Conservation (phyloP, 2,329 filamentous ascomycete genomes). For the Cercospora canescens region DNA sequence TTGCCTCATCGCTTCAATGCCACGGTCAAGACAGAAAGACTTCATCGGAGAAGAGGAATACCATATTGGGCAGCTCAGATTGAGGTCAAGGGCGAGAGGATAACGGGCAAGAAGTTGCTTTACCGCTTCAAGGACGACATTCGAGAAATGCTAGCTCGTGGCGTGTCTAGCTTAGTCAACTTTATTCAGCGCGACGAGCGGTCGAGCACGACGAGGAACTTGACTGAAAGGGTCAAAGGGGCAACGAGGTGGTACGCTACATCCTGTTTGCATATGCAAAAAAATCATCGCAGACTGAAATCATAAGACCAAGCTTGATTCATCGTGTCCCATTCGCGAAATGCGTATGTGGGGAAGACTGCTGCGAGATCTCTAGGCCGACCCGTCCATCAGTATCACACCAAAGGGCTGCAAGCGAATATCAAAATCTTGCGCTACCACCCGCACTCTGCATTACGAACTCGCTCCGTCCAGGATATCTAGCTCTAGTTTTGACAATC, state of each 20-base stretch:
- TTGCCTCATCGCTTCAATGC: not conserved
- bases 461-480: not conserved
- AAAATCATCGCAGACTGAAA: not conserved
- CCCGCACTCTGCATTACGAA: not conserved
- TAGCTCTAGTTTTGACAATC: not conserved
- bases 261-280: not conserved
- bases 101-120: no score
- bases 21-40: no score
- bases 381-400: no score
- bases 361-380: no score
- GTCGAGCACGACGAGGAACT: not conserved
- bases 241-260: not conserved
- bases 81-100: no score
- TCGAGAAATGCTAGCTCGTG: not conserved
- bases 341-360: no score
- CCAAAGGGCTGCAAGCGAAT: not conserved
- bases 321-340: no score
- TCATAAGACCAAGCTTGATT: no score
- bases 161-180: not conserved
- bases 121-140: not conserved
- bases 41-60: no score
- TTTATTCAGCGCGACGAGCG: not conserved
- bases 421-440: not conserved
- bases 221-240: not conserved
- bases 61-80: no score